Evolutionary conservation across 768 basidiomycete species (phyloP).

Genomic region (Rhodocollybia butyracea): DNA sequence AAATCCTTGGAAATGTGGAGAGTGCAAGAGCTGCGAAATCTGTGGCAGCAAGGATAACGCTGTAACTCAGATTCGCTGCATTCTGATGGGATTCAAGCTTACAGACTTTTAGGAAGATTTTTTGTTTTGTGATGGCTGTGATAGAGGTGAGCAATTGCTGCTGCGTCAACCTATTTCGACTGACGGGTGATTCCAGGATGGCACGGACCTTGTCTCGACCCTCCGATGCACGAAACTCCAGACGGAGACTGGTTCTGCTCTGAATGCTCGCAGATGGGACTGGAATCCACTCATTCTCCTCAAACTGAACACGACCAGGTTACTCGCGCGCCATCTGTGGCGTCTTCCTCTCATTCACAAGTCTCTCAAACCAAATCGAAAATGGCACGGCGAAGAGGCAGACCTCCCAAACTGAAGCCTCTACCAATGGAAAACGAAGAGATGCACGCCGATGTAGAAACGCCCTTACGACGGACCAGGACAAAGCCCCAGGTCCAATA

Average conservation of each 20-base stretch:
- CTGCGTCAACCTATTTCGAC: slow-evolving; percentile 15
- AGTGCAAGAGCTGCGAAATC: slow-evolving; percentile 91
- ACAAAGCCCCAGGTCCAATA: slow-evolving; percentile 10
- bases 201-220: slow-evolving; percentile 79
- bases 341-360: slow-evolving; percentile 36
- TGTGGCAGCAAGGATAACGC: slow-evolving; percentile 86
- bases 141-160: slow-evolving; percentile 57
- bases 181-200: slow-evolving; percentile 49
- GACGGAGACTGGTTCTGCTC: slow-evolving; percentile 80
- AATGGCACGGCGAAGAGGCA: slow-evolving; percentile 9
- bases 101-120: slow-evolving; percentile 58
- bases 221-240: slow-evolving; percentile 69
- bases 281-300: neutral
- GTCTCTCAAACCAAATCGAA: slow-evolving; percentile 11
- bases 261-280: slow-evolving; percentile 37
- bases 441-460: slow-evolving; percentile 19
- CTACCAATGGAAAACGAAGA: slow-evolving; percentile 20
- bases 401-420: slow-evolving; percentile 7
- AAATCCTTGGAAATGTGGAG: slow-evolving; percentile 86
- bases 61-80: slow-evolving; percentile 48
- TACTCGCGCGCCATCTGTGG: slow-evolving; percentile 35
- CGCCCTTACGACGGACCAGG: neutral
- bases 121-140: slow-evolving; percentile 91
- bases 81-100: slow-evolving; percentile 6
- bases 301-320: no score